A percentile compares a stretch with the other conserved stretches of the same genome.
Conservation (phyloP, 495 filamentous ascomycete genomes). For the Jackrogersella multiformis region DNA sequence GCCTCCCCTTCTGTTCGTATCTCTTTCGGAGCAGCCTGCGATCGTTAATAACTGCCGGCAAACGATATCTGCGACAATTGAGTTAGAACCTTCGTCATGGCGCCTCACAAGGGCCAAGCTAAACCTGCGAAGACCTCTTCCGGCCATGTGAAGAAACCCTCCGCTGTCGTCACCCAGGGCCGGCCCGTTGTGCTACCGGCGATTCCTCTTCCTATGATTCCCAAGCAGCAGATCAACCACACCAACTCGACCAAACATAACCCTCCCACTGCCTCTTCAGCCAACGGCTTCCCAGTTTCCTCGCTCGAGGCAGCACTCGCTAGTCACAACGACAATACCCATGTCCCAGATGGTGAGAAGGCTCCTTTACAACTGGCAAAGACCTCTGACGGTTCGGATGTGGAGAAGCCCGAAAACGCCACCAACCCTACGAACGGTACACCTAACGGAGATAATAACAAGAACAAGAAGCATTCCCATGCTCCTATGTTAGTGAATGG, state of each 20-base stretch:
- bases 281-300: slow-evolving; percentile 45
- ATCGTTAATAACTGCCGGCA: slow-evolving; percentile 4
- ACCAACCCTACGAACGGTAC: slow-evolving; percentile 12
- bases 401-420: slow-evolving; percentile 36
- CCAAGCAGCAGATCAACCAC: slow-evolving; percentile 40
- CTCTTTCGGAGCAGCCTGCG: slow-evolving; percentile 2
- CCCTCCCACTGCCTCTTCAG: slow-evolving; percentile 21
- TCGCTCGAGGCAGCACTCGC: slow-evolving; percentile 47
- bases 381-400: slow-evolving; percentile 40
- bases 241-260: slow-evolving; percentile 30
- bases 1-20: neutral
- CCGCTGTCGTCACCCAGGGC: slow-evolving; percentile 12
- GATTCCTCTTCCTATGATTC: slow-evolving; percentile 52
- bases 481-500: neutral
- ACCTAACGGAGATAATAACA: neutral
- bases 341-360: slow-evolving; percentile 18
- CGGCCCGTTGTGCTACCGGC: slow-evolving; percentile 51
- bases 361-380: slow-evolving; percentile 35
- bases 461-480: neutral
- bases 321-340: slow-evolving; percentile 14
- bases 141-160: slow-evolving; percentile 38
- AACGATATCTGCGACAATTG: slow-evolving; percentile 5
- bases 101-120: slow-evolving; percentile 36
- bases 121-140: slow-evolving; percentile 40
- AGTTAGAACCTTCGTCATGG: slow-evolving; percentile 32